Base-by-base conservation (phyloP, 2,329 filamentous ascomycete species). In the Colletotrichum paranaense region DNA sequence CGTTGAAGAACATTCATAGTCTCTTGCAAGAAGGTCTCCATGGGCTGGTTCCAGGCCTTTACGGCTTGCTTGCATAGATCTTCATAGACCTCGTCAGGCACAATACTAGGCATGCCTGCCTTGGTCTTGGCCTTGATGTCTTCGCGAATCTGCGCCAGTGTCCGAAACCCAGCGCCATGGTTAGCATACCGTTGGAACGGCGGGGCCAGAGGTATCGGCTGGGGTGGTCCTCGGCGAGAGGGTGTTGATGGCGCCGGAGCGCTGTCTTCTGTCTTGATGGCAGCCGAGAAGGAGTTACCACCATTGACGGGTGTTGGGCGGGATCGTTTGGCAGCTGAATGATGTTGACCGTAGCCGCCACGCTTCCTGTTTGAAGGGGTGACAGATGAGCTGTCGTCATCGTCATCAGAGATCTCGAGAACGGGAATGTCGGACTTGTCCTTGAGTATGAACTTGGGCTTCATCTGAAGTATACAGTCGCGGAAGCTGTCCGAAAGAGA, bases 81-180 rank as follows among this genome's bases (percentile, higher is more conserved):
- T 32, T 91, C 87, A 26, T 92, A 90, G 0, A 92, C 90, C 49
- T 89, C 88, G 0, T 89, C 86, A 0, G 91, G 88, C 0, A 90
- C 88, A 0, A 91, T 85, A 7, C 88, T 87, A 0, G 90, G 90
- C 76, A 91, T 85, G 0, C 91, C 91, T 0, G 89, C 87, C 22
- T 85, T 85, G 30, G 87, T 88, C 14, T 89, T 89, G 4, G 84
- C 81, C 22, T 84, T 80, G 16, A 93, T 91, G 12, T 91, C 86
- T 0, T 84, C 80, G 0, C 88, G 86, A 1, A 94, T 89, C 49
- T 87, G 82, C 4, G 81, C 80, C 2, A 91, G 82, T 0, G 86
- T 87, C 38, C 86, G 82, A 4, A 86, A 85, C 0, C 82, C 78
- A 3, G 83, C 80, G 0, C 85, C 85, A 6, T 85, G 76, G 1